Base-by-base conservation (phyloP, 2,329 filamentous ascomycete genomes). In the Hymenotorrendiella dingleyae region DNA sequence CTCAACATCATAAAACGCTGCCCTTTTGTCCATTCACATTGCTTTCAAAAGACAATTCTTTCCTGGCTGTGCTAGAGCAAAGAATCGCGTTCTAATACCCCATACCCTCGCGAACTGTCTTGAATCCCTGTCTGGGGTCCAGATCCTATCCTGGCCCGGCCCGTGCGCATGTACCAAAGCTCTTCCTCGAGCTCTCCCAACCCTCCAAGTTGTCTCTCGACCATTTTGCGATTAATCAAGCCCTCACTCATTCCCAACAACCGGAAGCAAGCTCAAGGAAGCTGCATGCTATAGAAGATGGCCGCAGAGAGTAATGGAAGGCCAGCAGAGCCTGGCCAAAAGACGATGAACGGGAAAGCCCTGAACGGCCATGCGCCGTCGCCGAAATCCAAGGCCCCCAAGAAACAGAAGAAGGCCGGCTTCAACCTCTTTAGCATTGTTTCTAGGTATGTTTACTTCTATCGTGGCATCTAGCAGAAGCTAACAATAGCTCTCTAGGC, bases 401-500 rank as follows among this genome's bases (percentile, higher is more conserved):
- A 44, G 38, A 46, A 47, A 42, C 47, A 45, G 22, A 47, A 48
- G 40, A 49, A 48, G 29, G 54, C 48, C 20, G 37, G 55, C 34
- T 59, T 49, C 35, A 54, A 69, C 59, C 51, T 68, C 28, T 64
- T 79, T 48, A 75, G 65, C 59, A 63, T 70, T 14, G 50, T 73
- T 23, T 74, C 77, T 12, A 76, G 80, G 79, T 79, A 68, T 43
- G 65, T 52, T 27, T 42, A 36, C 46, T 21, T 2, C 28, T 3
- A 16, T 30, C 24, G 20, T 29, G 17, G 6, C 22, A 4, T 9
- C 8, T 12, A 23, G 19, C 7, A 6, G 17, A 19, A 20, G 21
- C 45, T 46, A 42, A 54, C 33, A 40, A 42, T n/a, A n/a, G 34
- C 35, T 27, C 12, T 39, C 26, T 50, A 91, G 91, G 58, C 64